Conservation (phyloP, 345 rosid genomes). For the Hevea brasiliensis region DNA sequence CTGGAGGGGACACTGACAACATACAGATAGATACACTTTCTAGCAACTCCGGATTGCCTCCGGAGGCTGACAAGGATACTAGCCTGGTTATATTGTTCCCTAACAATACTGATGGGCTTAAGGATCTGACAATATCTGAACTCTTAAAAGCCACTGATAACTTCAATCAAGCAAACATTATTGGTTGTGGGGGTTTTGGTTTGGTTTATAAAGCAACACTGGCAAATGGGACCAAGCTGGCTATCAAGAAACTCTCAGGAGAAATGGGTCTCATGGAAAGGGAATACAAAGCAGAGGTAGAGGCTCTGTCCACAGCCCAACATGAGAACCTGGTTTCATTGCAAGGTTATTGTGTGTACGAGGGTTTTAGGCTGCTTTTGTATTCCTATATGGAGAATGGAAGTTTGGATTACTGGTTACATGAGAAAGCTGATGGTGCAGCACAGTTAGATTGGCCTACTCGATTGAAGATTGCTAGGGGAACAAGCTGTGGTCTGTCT, state of each 20-base stretch:
- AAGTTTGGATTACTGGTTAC: conserved; percentile 50
- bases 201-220: conserved; percentile 44
- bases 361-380: conserved; percentile 43
- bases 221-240: conserved; percentile 41
- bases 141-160: conserved; percentile 46
- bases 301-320: conserved; percentile 46
- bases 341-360: conserved; percentile 47
- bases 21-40: conserved; percentile 34
- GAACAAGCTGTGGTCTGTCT: conserved; percentile 43
- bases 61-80: conserved; percentile 31
- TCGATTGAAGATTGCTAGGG: conserved; percentile 39
- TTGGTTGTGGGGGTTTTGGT: conserved; percentile 50
- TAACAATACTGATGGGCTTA: conserved; percentile 27
- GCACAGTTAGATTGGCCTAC: conserved; percentile 42
- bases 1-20: conserved; percentile 37
- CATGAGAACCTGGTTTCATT: conserved; percentile 49
- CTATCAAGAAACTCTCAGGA: conserved; percentile 50
- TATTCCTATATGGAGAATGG: conserved; percentile 55
- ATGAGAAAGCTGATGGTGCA: conserved; percentile 42
- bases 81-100: conserved; percentile 41
- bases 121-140: conserved; percentile 37
- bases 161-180: conserved; percentile 46
- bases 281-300: conserved; percentile 51
- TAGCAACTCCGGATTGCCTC: conserved; percentile 27
- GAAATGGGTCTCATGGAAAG: conserved; percentile 50